A percentile compares a stretch with the other conserved stretches of the same genome.
phyloP scores from a whole-genome alignment of 768 basidiomycete genomes.

The Leccinum rimulosum region DNA sequence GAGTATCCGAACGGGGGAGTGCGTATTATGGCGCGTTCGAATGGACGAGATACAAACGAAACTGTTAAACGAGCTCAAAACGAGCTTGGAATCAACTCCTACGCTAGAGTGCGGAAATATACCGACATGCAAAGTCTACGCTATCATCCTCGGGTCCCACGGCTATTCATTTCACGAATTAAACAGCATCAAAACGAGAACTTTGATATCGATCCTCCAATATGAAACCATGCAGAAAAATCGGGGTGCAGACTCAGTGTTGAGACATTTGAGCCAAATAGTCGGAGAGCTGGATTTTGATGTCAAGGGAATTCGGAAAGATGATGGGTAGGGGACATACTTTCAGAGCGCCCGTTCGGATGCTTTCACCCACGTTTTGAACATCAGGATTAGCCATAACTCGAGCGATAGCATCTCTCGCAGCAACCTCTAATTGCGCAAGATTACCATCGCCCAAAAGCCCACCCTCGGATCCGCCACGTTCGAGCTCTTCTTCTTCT shows the following conservation, averaged over 20 bases:
- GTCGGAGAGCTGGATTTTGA: conserved; percentile 49
- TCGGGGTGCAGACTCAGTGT: conserved; percentile 24
- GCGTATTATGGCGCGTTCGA: not conserved
- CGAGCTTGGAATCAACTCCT: not conserved
- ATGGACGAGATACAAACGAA: not conserved
- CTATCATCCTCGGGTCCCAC: not conserved
- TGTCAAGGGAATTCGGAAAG: not conserved
- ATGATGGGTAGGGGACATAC: conserved; percentile 38
- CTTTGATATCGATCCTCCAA: conserved; percentile 1
- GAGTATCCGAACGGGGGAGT: no score
- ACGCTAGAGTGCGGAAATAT: not conserved
- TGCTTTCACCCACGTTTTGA: conserved; percentile 77
- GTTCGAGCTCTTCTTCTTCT: conserved; percentile 54
- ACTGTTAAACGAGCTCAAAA: not conserved
- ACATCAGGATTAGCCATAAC: conserved; percentile 86
- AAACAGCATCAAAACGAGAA: conserved; percentile 10
- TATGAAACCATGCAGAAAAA: not conserved
- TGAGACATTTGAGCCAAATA: conserved; percentile 70
- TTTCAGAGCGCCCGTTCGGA: conserved; percentile 80
- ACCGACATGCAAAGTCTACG: conserved; percentile 7
- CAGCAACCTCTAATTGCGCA: conserved; percentile 59
- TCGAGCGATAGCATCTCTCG: conserved; percentile 70
- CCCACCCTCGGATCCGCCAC: conserved; percentile 52
- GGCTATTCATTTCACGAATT: conserved; percentile 14
- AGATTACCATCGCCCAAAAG: conserved; percentile 47